Evolutionary conservation across 2,329 filamentous ascomycete genomes (phyloP).

Genomic region (Phialophora verrucosa): DNA sequence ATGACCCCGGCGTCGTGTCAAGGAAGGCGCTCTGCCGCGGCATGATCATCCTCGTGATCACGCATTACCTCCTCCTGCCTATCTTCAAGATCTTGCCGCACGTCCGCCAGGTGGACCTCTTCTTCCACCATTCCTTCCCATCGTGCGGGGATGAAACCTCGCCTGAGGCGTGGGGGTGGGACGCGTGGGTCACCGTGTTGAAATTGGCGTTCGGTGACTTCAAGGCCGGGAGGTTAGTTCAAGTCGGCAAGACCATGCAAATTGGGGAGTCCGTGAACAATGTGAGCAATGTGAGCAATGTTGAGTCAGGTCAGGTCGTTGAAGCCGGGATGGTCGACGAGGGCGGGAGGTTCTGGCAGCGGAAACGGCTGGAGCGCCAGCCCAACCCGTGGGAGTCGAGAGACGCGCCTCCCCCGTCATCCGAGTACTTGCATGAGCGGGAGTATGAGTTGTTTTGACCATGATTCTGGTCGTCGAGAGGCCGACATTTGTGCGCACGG

Average conservation of each 20-base stretch:
- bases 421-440: not conserved
- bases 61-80: not conserved
- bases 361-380: not conserved
- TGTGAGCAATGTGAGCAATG: too few relatives aligned
- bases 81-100: not conserved
- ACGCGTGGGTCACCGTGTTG: not conserved
- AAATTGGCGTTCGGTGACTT: not conserved
- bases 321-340: too few relatives aligned
- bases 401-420: not conserved
- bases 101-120: not conserved
- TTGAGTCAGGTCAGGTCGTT: too few relatives aligned
- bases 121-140: not conserved
- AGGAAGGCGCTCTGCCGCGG: not conserved
- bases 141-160: not conserved
- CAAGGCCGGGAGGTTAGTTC: not conserved
- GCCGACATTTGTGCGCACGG: too few relatives aligned
- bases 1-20: not conserved
- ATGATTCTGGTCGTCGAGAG: not conserved
- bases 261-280: too few relatives aligned
- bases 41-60: not conserved
- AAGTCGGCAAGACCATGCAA: too few relatives aligned
- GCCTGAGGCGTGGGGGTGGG: not conserved
- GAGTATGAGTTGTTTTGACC: conserved; percentile 3
- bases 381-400: too few relatives aligned
- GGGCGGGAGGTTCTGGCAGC: not conserved